Conservation (phyloP, 805 yeast species). For the Candida xyloterini region DNA sequence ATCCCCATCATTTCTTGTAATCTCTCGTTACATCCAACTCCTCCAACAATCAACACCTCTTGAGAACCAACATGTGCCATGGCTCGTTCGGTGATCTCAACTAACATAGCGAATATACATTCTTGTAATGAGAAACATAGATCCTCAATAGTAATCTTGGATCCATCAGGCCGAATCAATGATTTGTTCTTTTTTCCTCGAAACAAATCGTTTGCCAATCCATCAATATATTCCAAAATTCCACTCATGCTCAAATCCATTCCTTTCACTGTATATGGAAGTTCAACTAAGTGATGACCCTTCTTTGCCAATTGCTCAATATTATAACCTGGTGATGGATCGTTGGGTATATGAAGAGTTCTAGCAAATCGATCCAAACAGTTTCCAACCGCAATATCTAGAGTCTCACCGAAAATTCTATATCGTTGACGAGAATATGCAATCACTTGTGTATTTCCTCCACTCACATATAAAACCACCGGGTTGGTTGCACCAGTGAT, state of each 20-base stretch:
- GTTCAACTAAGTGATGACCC: conserved; percentile 58
- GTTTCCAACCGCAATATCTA: conserved; percentile 97
- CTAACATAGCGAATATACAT: conserved; percentile 90
- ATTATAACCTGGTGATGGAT: conserved; percentile 96
- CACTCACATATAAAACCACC: conserved; percentile 94
- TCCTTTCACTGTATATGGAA: conserved; percentile 97
- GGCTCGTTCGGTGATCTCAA: conserved; percentile 96
- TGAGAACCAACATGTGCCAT: conserved; percentile 93
- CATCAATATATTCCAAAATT: conserved; percentile 80
- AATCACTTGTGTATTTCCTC: conserved; percentile 97
- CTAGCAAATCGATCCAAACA: conserved; percentile 96
- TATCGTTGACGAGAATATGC: conserved; percentile 93
- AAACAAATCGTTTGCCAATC: conserved; percentile 70
- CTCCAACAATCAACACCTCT: conserved; percentile 94
- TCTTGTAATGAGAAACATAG: conserved; percentile 92
- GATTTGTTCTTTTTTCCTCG: conserved; percentile 41
- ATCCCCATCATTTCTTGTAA: conserved; percentile 95
- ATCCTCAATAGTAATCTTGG: conserved; percentile 72
- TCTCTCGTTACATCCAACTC: conserved; percentile 94
- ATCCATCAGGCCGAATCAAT: conserved; percentile 42
- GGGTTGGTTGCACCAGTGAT: conserved; percentile 98
- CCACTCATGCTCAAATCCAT: conserved; percentile 99
- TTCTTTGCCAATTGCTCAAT: conserved; percentile 90
- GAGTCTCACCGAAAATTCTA: conserved; percentile 98
- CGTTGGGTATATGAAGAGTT: conserved; percentile 80